Conservation (phyloP, 352 stramenopile genomes). For the Salisapilia sapeloensis region DNA sequence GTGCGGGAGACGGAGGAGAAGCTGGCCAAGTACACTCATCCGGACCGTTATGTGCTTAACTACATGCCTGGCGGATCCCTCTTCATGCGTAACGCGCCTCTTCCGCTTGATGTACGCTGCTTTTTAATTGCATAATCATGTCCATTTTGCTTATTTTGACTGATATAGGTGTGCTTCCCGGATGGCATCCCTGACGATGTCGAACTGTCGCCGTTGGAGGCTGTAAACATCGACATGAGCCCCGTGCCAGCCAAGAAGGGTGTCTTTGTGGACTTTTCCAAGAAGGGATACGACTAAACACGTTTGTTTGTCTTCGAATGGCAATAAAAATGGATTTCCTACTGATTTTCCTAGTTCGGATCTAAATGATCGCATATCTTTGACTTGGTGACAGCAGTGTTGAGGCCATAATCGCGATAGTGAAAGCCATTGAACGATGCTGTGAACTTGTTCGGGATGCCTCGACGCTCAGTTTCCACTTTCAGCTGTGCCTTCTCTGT, state of each 20-base stretch:
- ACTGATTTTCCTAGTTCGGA: no score
- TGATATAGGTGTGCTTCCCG: constrained; percentile 66
- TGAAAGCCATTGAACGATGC: constrained; percentile 77
- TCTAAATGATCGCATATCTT: constrained; percentile 66
- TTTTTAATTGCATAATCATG: neutral
- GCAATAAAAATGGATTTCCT: no score
- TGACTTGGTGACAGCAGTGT: constrained; percentile 65
- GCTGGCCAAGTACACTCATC: constrained; percentile 89
- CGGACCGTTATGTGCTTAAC: constrained; percentile 93
- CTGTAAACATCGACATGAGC: constrained; percentile 81
- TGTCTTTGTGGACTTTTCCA: constrained; percentile 75
- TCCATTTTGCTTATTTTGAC: neutral
- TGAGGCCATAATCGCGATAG: constrained; percentile 68
- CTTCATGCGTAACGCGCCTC: constrained; percentile 98
- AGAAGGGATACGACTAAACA: constrained; percentile 75
- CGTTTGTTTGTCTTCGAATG: no score
- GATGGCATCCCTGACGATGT: constrained; percentile 76
- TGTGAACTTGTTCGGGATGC: constrained; percentile 56
- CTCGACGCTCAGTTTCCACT: constrained; percentile 41
- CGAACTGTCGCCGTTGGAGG: constrained; percentile 67
- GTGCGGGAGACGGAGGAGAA: constrained; percentile 87
- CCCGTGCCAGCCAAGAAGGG: constrained; percentile 43
- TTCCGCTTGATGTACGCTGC: constrained; percentile 79
- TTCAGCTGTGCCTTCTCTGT: constrained; percentile 58
- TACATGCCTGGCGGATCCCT: constrained; percentile 97